Conservation (phyloP, 257 asterid species). For the Asclepias syriaca region DNA sequence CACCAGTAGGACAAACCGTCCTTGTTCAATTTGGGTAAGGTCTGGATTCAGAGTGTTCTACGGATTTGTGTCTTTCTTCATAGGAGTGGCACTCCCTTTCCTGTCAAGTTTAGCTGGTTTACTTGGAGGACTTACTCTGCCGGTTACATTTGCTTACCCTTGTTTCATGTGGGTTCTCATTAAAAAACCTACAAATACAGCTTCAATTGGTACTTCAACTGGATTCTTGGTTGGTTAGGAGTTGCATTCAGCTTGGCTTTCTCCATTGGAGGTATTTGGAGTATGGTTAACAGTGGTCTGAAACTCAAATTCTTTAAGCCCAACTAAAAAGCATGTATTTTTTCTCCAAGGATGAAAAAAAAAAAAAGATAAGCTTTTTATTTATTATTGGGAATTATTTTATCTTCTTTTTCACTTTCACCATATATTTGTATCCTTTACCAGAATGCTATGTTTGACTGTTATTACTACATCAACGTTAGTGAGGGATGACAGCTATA, state of each 20-base stretch:
- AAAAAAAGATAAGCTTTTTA: too few species aligned
- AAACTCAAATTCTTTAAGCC: conserved; percentile 83
- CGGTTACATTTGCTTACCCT: conserved; percentile 98
- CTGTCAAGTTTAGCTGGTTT: conserved; percentile 92
- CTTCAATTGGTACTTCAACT: conserved; percentile 83
- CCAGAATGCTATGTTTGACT: conserved; percentile 1
- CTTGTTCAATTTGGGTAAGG: conserved; percentile 96
- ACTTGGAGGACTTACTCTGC: conserved; percentile 91
- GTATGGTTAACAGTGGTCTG: conserved; percentile 80
- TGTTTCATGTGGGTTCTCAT: conserved; percentile 98
- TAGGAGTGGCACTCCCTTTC: conserved; percentile 96
- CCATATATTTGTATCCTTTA: background rate
- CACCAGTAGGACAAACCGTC: conserved; percentile 79
- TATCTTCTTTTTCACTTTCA: background rate
- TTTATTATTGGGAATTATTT: background rate
- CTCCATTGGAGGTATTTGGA: conserved; percentile 96
- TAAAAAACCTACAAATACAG: conserved; percentile 72
- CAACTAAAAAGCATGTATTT: background rate
- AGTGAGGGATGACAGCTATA: background rate
- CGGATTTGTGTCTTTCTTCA: conserved; percentile 68
- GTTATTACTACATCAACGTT: background rate
- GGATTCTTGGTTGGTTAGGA: conserved; percentile 90
- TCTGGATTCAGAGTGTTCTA: conserved; percentile 88
- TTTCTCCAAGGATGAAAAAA: background rate
- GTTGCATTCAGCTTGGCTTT: conserved; percentile 90